Base-by-base conservation (phyloP, 768 basidiomycete species). In the Guyanaporus albipodus region DNA sequence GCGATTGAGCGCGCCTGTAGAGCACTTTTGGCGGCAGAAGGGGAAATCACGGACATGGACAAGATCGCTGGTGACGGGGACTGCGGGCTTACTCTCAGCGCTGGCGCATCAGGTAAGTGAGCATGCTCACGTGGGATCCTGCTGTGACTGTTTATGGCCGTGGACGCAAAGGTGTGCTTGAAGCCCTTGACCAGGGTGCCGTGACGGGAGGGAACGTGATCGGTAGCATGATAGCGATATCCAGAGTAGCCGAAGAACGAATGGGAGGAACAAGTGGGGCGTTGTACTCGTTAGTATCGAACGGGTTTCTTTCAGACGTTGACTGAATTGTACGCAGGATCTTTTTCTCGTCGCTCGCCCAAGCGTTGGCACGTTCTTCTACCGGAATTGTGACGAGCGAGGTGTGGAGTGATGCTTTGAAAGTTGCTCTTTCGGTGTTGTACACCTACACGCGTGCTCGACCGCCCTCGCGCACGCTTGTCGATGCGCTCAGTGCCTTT, bases 241-340 rank as follows among this genome's bases (percentile, higher is more conserved):
- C 92, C 3, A 75, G 80, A 53, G 79, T 85, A 8, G 83, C 85
- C 3, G 89, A 92, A 63, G 83, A 88, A 55, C 72, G 74, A 15
- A 95, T 95, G 92, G 92, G 88, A 11, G 92, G 92, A 27, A 94
- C 92, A 6, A 88, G 85, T 53, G 92, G 92, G 4, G 91, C 91
- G 0, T 65, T 95, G 22, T 95, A 93, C 64, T 92, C 91, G 89
- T 91, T 54, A 48, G 87, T 78, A 21, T 27, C 28, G 2, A n/a
- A 24, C 10, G 6, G 24, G 10, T 7, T 39, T 44, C 28, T 31
- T 39, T 17, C 32, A 38, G 28, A 31, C 39, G 8, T 17, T 10
- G 28, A 24, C 26, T 42, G 22, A 54, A 27, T 18, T 32, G 8
- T 1, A 10, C 6, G 24, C 60, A 92, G 91, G 2, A 94, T 95